Evolutionary conservation across 2,329 filamentous ascomycete genomes (phyloP).

Genomic region (Fusarium transvaalense): DNA sequence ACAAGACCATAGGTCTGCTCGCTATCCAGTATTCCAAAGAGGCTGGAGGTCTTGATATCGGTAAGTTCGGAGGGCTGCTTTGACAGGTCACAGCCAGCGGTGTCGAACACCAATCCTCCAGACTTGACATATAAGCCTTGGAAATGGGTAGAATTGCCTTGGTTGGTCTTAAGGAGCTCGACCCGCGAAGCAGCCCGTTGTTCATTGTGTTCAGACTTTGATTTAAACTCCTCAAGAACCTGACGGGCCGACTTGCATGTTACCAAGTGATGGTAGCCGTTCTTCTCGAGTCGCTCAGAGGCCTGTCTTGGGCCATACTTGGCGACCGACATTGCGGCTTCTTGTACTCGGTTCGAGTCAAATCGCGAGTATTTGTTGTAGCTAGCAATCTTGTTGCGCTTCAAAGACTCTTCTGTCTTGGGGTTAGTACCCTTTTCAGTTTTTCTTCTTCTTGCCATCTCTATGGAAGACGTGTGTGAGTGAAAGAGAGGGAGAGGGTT

Average conservation of each 20-base stretch:
- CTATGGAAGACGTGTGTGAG: neutral
- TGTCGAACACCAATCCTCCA: neutral
- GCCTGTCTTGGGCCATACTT: neutral
- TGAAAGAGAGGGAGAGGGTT: neutral
- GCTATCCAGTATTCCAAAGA: slow-evolving; percentile 20
- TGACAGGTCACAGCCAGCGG: neutral
- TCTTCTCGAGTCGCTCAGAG: neutral
- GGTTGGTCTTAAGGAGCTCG: neutral
- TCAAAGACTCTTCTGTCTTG: neutral
- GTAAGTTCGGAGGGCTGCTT: neutral
- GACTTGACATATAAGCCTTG: neutral
- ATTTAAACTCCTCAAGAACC: neutral
- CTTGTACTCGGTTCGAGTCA: neutral
- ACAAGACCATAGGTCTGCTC: slow-evolving; percentile 18
- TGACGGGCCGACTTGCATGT: neutral
- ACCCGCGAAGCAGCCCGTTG: neutral
- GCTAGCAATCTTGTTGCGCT: neutral
- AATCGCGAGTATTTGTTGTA: no score
- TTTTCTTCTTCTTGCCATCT: neutral
- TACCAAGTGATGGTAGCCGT: slow-evolving; percentile 3
- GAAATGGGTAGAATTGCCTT: neutral
- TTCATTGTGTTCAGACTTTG: neutral
- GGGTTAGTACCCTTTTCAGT: neutral
- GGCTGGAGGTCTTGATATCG: neutral
- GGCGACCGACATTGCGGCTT: neutral